Base-by-base conservation (phyloP, 306 rosid species). In the Mimosa pudica region DNA sequence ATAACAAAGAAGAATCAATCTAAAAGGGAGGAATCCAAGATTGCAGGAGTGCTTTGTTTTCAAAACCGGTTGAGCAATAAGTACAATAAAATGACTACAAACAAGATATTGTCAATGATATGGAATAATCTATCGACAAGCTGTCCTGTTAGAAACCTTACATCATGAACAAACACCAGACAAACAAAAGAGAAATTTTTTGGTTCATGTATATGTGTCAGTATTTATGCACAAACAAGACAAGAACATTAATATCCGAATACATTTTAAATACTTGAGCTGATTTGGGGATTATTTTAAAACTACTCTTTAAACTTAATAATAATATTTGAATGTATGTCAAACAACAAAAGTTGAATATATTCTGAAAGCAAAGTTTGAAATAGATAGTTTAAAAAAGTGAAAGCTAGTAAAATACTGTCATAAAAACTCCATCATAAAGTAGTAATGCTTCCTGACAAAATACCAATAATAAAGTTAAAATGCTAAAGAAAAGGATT, bases 1-100 rank as follows among this genome's bases (percentile, higher is more conserved):
- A 80, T 64, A 82, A 79, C 71, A 41, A n/a, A n/a, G 72, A 74
- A 73, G 77, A 63, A 66, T 72, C 58, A 10, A 57, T 72, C 80
- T 42, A 72, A 75, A 79, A 71, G 66, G 41, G 62, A 55, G 14
- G 33, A 72, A 75, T n/a, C 66, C 70, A 77, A 80, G 68, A 77
- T 68, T 24, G 76, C 48, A 62, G 51, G 64, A 62, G 14, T 69
- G 69, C 73, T 35, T 51, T 20, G 16, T 64, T 75, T 75, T 71
- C 38, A 64, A 72, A 30, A 64, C 18, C 78, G 3, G 12, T 75
- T 48, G 32, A 49, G 64, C 64, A 46, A 24, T 45, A 44, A 78
- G 44, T n/a, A 46, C 63, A 46, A 47, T 54, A 54, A 17, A 7
- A 58, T 41, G 47, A 76, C 38, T 47, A 16, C 47, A 77, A 33